Evolutionary conservation across 1,284 basidiomycete genomes (phyloP), one percentile per base, ranked within the genome.

Genomic region (Trametes sp.): DNA sequence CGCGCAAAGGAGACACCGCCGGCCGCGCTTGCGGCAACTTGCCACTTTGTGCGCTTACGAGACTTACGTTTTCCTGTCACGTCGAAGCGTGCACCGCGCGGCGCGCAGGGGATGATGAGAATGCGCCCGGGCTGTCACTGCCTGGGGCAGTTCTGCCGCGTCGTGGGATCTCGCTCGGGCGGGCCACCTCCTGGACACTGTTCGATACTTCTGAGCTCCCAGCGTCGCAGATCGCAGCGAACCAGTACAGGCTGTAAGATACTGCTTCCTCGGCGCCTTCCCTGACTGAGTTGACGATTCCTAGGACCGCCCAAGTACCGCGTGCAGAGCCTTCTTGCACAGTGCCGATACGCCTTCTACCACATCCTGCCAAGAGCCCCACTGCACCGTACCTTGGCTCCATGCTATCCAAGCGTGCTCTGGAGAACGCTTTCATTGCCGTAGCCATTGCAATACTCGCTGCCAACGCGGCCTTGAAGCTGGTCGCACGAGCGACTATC

Each of bases 351-450:
- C 11, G 7, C 13, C 24, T 6, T 41, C 50, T 35, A 3, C 23
- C 14, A 38, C 50, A 7, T 23, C 48, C 48, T 13, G 48, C 48
- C 38, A 41, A 41, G 38, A n/a, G n/a, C n/a, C 23, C 23, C 10
- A 1, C 14, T 24, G 21, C 7, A 1, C 29, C 48, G 23, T 11
- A 7, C 42, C 16, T 13, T 2, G n/a, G 1, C 49, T 21, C 24
- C 9, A 62, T 54, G 56, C 26, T 58, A 4, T 58, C 52, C 6
- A 54, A 53, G 46, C 56, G 55, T 24, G 16, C 46, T 3, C 23
- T 54, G 21, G 62, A 63, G 50, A 87, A 89, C 61, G 84, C 90
- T 3, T 86, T 92, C 66, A 86, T 92, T 62, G 89, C 88, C 1
- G 79, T 92, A 28, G 90, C 90, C 1, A 38, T 59, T 33, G 21